A percentile compares a stretch with the other conserved stretches of the same genome.
Conservation (phyloP, 2,329 filamentous ascomycete species). For the Cryphonectria naterciae region DNA sequence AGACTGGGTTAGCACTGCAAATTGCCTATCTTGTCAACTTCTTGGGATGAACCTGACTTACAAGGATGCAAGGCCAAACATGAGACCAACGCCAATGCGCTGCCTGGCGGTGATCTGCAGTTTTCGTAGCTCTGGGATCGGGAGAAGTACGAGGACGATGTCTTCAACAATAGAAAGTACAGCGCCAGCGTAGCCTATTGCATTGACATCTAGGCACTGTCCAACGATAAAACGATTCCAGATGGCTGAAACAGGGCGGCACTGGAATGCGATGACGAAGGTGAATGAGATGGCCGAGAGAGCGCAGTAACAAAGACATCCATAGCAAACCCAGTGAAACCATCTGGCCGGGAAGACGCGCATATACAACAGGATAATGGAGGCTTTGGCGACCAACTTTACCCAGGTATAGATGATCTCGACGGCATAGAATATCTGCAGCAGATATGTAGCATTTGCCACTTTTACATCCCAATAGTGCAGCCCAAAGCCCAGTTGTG, state of each 20-base stretch:
- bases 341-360: background rate
- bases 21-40: background rate
- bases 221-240: background rate
- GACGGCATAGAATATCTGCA: conserved; percentile 3
- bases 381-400: background rate
- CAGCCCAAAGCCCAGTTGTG: background rate
- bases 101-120: background rate
- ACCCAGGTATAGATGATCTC: conserved; percentile 4
- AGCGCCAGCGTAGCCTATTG: background rate
- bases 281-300: background rate
- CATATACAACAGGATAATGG: conserved; percentile 1
- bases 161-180: background rate
- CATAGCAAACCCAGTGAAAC: background rate
- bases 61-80: conserved; percentile 1
- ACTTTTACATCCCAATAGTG: background rate
- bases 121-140: background rate
- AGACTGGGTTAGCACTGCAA: background rate
- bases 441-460: background rate
- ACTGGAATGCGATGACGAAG: background rate
- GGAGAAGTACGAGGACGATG: background rate
- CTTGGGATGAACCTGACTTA: background rate
- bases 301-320: background rate
- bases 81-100: conserved; percentile 2
- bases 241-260: background rate
- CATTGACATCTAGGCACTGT: background rate